Evolutionary conservation across 75 land plant species (phyloP), one percentile per base, ranked within the genome.

Genomic region (Azolla pinnata): DNA sequence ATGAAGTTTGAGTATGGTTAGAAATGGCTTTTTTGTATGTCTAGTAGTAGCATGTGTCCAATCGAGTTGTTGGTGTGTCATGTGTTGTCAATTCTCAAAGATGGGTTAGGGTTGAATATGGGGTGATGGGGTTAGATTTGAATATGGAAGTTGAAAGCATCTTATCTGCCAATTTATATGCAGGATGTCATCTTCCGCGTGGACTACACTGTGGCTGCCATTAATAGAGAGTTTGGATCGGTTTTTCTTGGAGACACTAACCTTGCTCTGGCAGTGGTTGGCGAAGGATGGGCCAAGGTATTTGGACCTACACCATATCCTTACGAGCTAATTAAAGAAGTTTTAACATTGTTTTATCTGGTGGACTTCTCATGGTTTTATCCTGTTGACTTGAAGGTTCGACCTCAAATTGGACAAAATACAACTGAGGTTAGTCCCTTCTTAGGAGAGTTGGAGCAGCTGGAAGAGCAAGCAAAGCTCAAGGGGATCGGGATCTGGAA

Each of bases 261-360:
- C 73, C 69, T 95, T 28, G 87, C 91, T 1, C 4, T 50, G 33
- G 59, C 69, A 46, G 84, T 90, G 49, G 88, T 86, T 61, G 53
- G 83, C 23, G 75, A 69, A 55, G 99, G 99, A 44, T 95, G 99
- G 99, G 96, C 99, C n/a, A 95, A 83, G 99, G 98, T 89, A 61
- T 14, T 24, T 12, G 9, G 26, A n/a, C n/a, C n/a, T n/a, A n/a
- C n/a, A n/a, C n/a, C n/a, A n/a, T n/a, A n/a, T n/a, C n/a, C n/a
- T n/a, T n/a, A n/a, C n/a, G n/a, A n/a, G n/a, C n/a, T n/a, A n/a
- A n/a, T n/a, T n/a, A n/a, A n/a, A n/a, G n/a, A n/a, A n/a, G n/a
- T n/a, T n/a, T n/a, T n/a, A n/a, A n/a, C n/a, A n/a, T n/a, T n/a
- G n/a, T n/a, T n/a, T n/a, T n/a, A n/a, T n/a, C n/a, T n/a, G n/a